Percentiles rank a stretch among this genome's conserved stretches.
Evolutionary conservation across 1,284 basidiomycete genomes (phyloP).

Genomic region (Dichomitus squalens): DNA sequence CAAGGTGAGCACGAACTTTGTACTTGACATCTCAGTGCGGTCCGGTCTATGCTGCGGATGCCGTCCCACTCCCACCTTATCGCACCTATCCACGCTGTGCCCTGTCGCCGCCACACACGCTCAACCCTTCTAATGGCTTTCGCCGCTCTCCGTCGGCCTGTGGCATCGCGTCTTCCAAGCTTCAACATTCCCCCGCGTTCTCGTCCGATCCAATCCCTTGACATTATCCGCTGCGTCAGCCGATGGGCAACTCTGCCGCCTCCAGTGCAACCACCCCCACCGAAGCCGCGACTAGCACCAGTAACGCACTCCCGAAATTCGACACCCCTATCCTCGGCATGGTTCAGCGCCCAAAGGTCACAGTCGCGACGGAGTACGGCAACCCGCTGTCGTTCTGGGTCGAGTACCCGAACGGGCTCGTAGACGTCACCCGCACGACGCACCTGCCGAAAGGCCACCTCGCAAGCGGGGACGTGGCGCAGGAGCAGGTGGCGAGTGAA

Average conservation of each 20-base stretch:
- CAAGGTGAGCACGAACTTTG: too few relatives aligned
- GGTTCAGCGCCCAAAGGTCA: conserved; percentile 47
- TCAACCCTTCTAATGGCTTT: conserved; percentile 2
- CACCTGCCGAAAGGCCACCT: conserved; percentile 35
- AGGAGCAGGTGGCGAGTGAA: conserved; percentile 14
- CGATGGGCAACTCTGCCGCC: conserved; percentile 7
- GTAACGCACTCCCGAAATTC: conserved; percentile 34
- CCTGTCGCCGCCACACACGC: neutral
- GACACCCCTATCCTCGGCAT: conserved; percentile 46
- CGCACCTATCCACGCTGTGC: neutral
- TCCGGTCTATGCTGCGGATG: too few relatives aligned
- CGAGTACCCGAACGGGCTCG: conserved; percentile 64
- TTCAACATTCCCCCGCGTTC: neutral
- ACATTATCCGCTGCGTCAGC: neutral
- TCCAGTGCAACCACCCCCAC: too few relatives aligned
- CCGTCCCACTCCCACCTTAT: conserved; percentile 15
- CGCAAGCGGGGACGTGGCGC: conserved; percentile 16
- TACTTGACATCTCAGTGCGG: too few relatives aligned
- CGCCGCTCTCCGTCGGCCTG: neutral
- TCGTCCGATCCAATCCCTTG: neutral
- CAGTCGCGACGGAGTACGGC: conserved; percentile 52
- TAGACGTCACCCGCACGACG: conserved; percentile 57
- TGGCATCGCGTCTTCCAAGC: neutral
- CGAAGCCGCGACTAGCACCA: neutral
- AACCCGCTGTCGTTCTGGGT: conserved; percentile 63